Conservation (phyloP, 2,329 filamentous ascomycete genomes). For the Fusarium circinatum region DNA sequence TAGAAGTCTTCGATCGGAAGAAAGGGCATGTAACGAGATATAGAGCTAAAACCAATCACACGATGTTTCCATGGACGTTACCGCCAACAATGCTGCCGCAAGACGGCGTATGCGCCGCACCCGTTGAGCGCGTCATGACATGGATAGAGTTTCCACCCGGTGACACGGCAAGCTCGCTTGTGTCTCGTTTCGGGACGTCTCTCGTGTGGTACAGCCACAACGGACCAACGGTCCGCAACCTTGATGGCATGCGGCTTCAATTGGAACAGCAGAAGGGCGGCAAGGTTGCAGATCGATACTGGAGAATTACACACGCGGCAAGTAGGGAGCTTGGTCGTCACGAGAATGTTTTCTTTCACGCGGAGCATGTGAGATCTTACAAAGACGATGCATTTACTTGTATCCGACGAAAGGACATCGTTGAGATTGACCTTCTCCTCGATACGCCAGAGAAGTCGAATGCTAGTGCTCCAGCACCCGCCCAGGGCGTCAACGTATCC, state of each 20-base stretch:
- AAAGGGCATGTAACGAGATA: slow-evolving; percentile 54
- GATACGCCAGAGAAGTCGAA: slow-evolving; percentile 43
- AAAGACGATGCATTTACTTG: slow-evolving; percentile 87
- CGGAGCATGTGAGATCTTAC: slow-evolving; percentile 79
- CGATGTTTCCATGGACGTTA: slow-evolving; percentile 92
- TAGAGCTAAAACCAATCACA: slow-evolving; percentile 77
- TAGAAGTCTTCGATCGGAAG: slow-evolving; percentile 56
- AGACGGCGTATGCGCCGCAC: slow-evolving; percentile 80
- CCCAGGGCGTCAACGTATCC: slow-evolving; percentile 28
- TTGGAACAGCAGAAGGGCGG: slow-evolving; percentile 71
- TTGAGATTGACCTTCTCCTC: slow-evolving; percentile 76
- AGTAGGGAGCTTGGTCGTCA: slow-evolving; percentile 85
- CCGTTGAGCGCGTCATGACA: slow-evolving; percentile 77
- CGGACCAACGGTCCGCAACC: slow-evolving; percentile 59
- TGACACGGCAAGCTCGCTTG: slow-evolving; percentile 49
- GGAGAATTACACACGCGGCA: slow-evolving; percentile 83
- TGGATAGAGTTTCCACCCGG: slow-evolving; percentile 69
- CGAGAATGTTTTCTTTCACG: slow-evolving; percentile 84
- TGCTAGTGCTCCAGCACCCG: slow-evolving; percentile 34
- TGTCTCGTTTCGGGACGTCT: slow-evolving; percentile 48
- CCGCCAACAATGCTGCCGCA: slow-evolving; percentile 77
- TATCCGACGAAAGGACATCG: slow-evolving; percentile 74
- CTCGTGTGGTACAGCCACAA: slow-evolving; percentile 49
- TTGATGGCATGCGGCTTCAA: slow-evolving; percentile 70
- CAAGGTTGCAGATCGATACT: slow-evolving; percentile 57